Evolutionary conservation across 768 basidiomycete genomes (phyloP).

Genomic region (Lactarius hengduanensis): DNA sequence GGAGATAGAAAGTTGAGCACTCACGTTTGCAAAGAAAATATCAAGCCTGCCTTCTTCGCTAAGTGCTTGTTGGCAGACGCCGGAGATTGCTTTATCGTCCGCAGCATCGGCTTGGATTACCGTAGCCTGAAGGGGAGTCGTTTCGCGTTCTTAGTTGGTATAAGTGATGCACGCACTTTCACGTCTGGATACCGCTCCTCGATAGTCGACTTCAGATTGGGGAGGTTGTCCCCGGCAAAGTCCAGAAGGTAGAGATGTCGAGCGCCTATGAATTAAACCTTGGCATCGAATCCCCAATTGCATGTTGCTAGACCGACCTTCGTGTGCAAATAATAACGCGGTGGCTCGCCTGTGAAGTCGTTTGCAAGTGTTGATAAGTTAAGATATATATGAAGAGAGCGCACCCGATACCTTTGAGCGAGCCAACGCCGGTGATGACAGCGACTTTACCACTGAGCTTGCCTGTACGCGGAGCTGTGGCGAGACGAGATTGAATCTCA

Average conservation of each 20-base stretch:
- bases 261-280: slow-evolving; percentile 50
- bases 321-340: slow-evolving; percentile 72
- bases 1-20: slow-evolving; percentile 30
- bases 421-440: slow-evolving; percentile 86
- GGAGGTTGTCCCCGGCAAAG: slow-evolving; percentile 64
- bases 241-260: slow-evolving; percentile 76
- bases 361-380: neutral
- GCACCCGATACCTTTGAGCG: slow-evolving; percentile 86
- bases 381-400: slow-evolving; percentile 29
- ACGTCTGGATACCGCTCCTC: slow-evolving; percentile 69
- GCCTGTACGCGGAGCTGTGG: slow-evolving; percentile 48
- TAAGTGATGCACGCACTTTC: slow-evolving; percentile 50
- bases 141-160: neutral
- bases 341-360: slow-evolving; percentile 56
- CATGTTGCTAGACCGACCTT: slow-evolving; percentile 48
- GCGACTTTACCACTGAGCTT: slow-evolving; percentile 77
- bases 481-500: slow-evolving; percentile 67
- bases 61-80: slow-evolving; percentile 68
- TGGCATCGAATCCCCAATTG: slow-evolving; percentile 3
- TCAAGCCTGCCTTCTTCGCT: slow-evolving; percentile 85
- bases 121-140: slow-evolving; percentile 58
- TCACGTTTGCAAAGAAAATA: slow-evolving; percentile 93
- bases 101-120: slow-evolving; percentile 80
- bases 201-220: slow-evolving; percentile 68
- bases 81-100: slow-evolving; percentile 65